Evolutionary conservation across 176 grass and related monocot genomes (phyloP), one percentile per base, ranked within the genome.

Genomic region (Carex kokanica): DNA sequence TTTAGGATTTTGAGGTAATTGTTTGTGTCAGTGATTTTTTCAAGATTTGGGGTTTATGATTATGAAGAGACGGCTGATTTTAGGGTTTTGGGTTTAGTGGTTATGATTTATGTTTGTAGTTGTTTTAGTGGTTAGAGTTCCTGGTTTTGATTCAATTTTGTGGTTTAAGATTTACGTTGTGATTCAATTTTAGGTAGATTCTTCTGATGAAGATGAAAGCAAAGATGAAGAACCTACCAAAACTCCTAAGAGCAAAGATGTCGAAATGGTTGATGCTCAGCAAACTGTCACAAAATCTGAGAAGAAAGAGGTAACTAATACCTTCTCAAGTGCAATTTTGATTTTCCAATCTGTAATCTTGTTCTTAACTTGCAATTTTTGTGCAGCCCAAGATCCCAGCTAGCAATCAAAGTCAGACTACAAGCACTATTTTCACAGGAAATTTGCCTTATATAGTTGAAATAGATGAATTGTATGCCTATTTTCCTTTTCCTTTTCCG

Each of bases 361-460:
- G 25, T 53, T 15, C 2, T 23, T 2, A 29, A 75, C 57, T 53
- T 3, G 3, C 17, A 45, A 18, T 17, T 41, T 54, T 65, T 20
- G 77, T 84, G 79, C 79, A 94, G 90, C 92, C 88, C 27, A 91
- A 92, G 83, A 94, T 88, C 4, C 91, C 94, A 88, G 80, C n/a
- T 6, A 84, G 29, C 25, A 84, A 59, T 81, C 72, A 93, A 86
- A 79, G 18, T 71, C 80, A 87, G 55, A 20, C 25, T 27, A 27
- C 87, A 14, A 86, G 71, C 45, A 97, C 85, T 6, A 75, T 97
- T 52, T 97, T 91, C 88, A 27, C 94, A 52, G 90, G 77, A 31
- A 97, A 97, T 31, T 38, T 89, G 47, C 36, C 88, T 8, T 97
- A 38, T 1, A 29, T 11, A 54, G 38, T 58, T 34, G 88, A 86